Evolutionary conservation across 2,329 filamentous ascomycete species (phyloP).

Genomic region (Talaromyces rugulosus): DNA sequence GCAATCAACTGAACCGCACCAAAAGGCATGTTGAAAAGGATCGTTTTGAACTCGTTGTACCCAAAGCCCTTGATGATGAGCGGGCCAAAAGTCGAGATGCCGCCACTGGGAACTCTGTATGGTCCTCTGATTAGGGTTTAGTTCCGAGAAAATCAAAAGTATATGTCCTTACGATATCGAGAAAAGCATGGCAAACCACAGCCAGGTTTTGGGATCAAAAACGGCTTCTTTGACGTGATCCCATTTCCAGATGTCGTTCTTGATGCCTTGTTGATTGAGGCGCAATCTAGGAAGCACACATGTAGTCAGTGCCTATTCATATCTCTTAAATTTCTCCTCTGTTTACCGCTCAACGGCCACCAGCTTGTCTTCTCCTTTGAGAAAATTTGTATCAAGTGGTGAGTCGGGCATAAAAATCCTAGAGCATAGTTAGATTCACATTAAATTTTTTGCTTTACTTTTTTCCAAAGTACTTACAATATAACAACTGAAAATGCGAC

Average conservation of each 20-base stretch:
- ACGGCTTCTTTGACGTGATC: constrained; percentile 52
- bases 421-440: not conserved
- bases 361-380: constrained; percentile 53
- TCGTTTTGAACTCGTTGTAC: constrained; percentile 53
- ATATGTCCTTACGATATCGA: constrained; percentile 45
- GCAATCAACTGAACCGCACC: constrained; percentile 58
- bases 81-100: constrained; percentile 56
- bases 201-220: constrained; percentile 57
- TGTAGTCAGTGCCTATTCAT: constrained; percentile 6
- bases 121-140: not conserved
- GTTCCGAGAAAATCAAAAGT: not conserved
- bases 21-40: constrained; percentile 59
- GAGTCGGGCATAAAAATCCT: constrained; percentile 59
- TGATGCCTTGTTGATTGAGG: constrained; percentile 46
- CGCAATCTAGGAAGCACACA: constrained; percentile 30
- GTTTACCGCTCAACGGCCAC: constrained; percentile 52
- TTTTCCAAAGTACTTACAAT: not conserved
- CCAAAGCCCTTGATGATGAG: constrained; percentile 58
- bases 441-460: not conserved
- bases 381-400: constrained; percentile 56
- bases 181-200: constrained; percentile 53
- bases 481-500: constrained; percentile 50
- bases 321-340: not conserved
- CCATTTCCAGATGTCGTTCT: constrained; percentile 47
- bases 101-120: constrained; percentile 50